Evolutionary conservation across 805 yeast species (phyloP), one percentile per base, ranked within the genome.

Genomic region (Candida corydali): DNA sequence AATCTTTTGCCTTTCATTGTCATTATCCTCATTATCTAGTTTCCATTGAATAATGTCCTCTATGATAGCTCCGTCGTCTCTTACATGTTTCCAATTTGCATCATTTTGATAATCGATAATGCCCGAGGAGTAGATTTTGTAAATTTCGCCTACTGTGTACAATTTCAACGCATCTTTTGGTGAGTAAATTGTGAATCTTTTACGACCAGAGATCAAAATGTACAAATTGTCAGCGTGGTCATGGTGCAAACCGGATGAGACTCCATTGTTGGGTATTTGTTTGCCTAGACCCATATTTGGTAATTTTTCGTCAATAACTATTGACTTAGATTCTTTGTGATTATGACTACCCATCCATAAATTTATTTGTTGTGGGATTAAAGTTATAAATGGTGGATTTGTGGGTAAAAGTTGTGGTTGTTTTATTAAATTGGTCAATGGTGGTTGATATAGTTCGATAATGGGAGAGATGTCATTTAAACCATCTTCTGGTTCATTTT

Each of bases 151-250:
- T n/a, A 77, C 76, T 0, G 88, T 81, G 53, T 71, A 69, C 53
- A 83, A 57, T 39, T 70, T 69, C 2, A 54, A 54, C 0, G 82
- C 86, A 48, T 78, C 84, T 17, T 61, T 60, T 1, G 93, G 91
- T 4, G 80, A 64, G 49, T 70, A 81, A 5, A 83, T 47, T 0
- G 89, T 82, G 54, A 83, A 83, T 41, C 88, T 53, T 48, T 83
- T 83, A 6, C 47, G 51, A 0, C 91, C 93, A 18, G 68, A 57
- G 1, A 77, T 51, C 1, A 83, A 74, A 4, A 82, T 64, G 51
- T 83, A 83, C 24, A 83, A 59, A 49, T 83, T 83, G 51, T 82
- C 89, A 1, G 89, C 86, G 56, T 82, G 89, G 52, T 83, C 91
- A 52, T 83, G 91, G 47, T 83, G 91, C 9, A 83, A 58, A 0